A percentile compares a stretch with the other conserved stretches of the same genome.
phyloP scores from a whole-genome alignment of 2,329 filamentous ascomycete species.

The Alternaria triticina region DNA sequence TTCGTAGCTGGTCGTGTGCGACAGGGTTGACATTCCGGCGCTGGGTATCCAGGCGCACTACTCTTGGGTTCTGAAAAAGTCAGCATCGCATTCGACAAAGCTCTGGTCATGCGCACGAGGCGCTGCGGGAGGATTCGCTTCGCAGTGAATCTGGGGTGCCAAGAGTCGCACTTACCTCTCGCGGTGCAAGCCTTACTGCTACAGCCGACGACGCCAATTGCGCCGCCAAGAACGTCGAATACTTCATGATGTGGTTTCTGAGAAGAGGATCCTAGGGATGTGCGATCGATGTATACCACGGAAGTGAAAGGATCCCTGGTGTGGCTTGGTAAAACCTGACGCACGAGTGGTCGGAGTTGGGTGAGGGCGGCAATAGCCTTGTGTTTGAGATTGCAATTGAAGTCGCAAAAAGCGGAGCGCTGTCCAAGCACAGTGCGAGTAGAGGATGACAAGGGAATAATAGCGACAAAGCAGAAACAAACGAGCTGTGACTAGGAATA shows the following conservation, averaged over 20 bases:
- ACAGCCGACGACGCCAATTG: slow-evolving; percentile 36
- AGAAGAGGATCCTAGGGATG: neutral
- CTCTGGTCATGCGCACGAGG: neutral
- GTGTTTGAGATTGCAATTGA: neutral
- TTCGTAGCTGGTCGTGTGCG: slow-evolving; percentile 54
- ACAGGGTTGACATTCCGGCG: slow-evolving; percentile 56
- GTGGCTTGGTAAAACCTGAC: slow-evolving; percentile 15
- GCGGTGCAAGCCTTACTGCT: slow-evolving; percentile 38
- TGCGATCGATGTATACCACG: slow-evolving; percentile 15
- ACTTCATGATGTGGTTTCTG: slow-evolving; percentile 34
- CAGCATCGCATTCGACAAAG: slow-evolving; percentile 8
- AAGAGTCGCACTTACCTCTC: slow-evolving; percentile 44
- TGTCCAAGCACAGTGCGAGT: neutral
- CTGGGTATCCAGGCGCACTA: slow-evolving; percentile 59
- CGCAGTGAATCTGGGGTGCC: slow-evolving; percentile 22
- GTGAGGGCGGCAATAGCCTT: neutral
- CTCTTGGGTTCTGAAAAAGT: slow-evolving; percentile 50
- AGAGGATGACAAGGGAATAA: slow-evolving; percentile 3
- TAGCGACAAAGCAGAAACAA: neutral
- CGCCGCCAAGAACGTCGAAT: slow-evolving; percentile 34
- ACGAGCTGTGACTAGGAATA: slow-evolving; percentile 1
- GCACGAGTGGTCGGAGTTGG: slow-evolving; percentile 19
- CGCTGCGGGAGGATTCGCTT: slow-evolving; percentile 24
- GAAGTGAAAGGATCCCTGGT: neutral
- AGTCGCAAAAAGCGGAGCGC: neutral